These are phyloP conservation scores for Metschnikowia koreensis DNA, from an alignment of 805 yeast species.

Conservation along the genomic window DNA sequence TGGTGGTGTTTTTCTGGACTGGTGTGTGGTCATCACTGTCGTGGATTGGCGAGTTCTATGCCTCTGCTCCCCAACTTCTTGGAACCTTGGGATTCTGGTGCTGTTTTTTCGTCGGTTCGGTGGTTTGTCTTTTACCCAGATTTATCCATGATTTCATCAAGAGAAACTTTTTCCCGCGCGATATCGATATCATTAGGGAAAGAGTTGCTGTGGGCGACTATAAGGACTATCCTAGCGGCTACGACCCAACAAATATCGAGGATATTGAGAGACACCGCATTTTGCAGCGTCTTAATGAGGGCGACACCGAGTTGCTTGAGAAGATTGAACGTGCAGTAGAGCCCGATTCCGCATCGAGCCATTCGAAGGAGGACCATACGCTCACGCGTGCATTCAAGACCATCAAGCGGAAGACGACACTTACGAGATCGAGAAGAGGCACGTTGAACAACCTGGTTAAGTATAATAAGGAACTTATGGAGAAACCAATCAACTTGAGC, in stretches of 20 bases:
- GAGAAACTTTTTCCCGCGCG: constrained; percentile 57
- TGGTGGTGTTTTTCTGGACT: constrained; percentile 69
- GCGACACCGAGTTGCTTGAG: constrained; percentile 35
- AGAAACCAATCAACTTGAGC: constrained; percentile 33
- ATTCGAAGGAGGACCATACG: constrained; percentile 10
- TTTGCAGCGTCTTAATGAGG: constrained; percentile 30
- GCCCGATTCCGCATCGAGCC: constrained; percentile 11
- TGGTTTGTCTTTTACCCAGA: constrained; percentile 60
- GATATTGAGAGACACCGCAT: constrained; percentile 41
- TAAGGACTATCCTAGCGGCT: constrained; percentile 46
- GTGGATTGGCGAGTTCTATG: constrained; percentile 57
- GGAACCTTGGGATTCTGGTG: constrained; percentile 70
- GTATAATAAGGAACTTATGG: constrained; percentile 25
- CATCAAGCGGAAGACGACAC: constrained; percentile 33
- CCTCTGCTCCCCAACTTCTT: constrained; percentile 60
- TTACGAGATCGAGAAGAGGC: constrained; percentile 22
- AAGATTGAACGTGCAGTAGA: constrained; percentile 31
- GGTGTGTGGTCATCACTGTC: constrained; percentile 68
- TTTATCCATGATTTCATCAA: constrained; percentile 49
- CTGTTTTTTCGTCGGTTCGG: constrained; percentile 51
- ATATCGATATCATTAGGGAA: constrained; percentile 71
- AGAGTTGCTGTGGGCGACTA: constrained; percentile 52
- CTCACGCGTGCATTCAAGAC: constrained; percentile 29
- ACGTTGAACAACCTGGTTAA: constrained; percentile 22
- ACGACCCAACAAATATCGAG: constrained; percentile 51